Base-by-base conservation (phyloP, 2,329 filamentous ascomycete genomes). In the Mollisiaceae sp. region DNA sequence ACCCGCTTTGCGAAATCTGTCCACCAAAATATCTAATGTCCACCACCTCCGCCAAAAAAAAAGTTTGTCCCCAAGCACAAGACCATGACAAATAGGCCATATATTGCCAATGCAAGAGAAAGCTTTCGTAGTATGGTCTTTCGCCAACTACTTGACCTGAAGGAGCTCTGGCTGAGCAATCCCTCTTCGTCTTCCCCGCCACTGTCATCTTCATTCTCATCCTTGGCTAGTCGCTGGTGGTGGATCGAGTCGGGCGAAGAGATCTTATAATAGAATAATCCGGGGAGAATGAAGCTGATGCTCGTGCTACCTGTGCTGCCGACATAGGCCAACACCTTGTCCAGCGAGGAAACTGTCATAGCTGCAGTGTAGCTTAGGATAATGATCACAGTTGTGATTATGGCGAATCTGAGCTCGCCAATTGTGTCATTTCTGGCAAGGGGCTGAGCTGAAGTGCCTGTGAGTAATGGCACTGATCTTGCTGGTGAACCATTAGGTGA, bases 261-360 rank as follows among this genome's bases (percentile, higher is more conserved):
- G 66, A 99, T 98, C 79, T 98, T 98, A 81, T 98, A 99, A 79
- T 98, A 99, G 78, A 99, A 99, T 4, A 99, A 80, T 0, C 95
- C 95, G 0, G 95, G 95, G 0, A 99, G 84, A 70, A 99, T 98
- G 77, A 99, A 99, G 67, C 92, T 97, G 73, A 99, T 99, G 67
- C 92, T 93, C 0, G 95, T 99, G 60, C 91, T 94, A 61, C 95
- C 95, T 0, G 95, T 99, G 72, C 91, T 93, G 43, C 95, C 95
- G 12, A 99, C 95, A 72, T 97, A 99, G 0, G 95, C 94, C 0
- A 99, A 85, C 0, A 99, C 94, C 56, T 92, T 90, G 76, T 97
- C 94, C 2, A 99, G 85, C 14, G 91, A 95, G 22, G 89, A 91
- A 2, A 99, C 94, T 0, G 92, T 96, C 81, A 99, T 92, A 27